phyloP scores from a whole-genome alignment of 352 stramenopile species.

The Globisporangium rhizosaccharum region DNA sequence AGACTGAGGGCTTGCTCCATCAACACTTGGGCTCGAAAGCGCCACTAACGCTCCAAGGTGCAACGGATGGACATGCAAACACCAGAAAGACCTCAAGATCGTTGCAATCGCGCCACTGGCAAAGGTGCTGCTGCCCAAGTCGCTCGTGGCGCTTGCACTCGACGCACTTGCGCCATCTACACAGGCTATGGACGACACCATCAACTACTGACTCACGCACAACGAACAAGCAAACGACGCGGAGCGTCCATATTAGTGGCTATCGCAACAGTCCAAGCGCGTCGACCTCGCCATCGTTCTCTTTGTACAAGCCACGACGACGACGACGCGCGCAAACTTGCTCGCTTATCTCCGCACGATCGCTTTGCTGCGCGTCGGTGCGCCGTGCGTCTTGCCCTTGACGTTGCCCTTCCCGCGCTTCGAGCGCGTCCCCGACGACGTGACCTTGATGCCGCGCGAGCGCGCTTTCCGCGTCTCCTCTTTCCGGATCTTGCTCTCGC shows the following conservation, averaged over 20 bases:
- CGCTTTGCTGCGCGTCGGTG: conserved; percentile 78
- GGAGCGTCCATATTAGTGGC: too few species aligned
- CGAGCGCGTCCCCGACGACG: conserved; percentile 21
- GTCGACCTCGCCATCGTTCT: too few species aligned
- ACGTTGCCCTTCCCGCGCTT: conserved; percentile 31
- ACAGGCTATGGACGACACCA: neutral
- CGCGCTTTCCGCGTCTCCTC: conserved; percentile 81
- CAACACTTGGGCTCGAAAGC: neutral
- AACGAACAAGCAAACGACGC: neutral
- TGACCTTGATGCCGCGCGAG: conserved; percentile 71
- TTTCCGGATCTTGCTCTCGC: conserved; percentile 78
- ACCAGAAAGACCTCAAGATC: conserved; percentile 44
- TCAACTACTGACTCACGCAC: too few species aligned
- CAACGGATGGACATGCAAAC: neutral
- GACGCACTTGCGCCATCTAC: conserved; percentile 21
- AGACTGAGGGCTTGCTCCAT: neutral
- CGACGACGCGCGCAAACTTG: neutral
- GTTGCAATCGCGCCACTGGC: conserved; percentile 34
- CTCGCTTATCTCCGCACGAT: conserved; percentile 49
- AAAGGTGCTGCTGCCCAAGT: conserved; percentile 34
- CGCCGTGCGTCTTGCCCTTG: conserved; percentile 74
- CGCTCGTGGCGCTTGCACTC: conserved; percentile 32
- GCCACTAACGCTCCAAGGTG: neutral
- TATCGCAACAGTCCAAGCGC: too few species aligned
- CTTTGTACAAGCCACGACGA: neutral